These are phyloP conservation scores for Chlorella vulgaris DNA, from an alignment of 139 green algal genomes.

Conservation along the genomic window DNA sequence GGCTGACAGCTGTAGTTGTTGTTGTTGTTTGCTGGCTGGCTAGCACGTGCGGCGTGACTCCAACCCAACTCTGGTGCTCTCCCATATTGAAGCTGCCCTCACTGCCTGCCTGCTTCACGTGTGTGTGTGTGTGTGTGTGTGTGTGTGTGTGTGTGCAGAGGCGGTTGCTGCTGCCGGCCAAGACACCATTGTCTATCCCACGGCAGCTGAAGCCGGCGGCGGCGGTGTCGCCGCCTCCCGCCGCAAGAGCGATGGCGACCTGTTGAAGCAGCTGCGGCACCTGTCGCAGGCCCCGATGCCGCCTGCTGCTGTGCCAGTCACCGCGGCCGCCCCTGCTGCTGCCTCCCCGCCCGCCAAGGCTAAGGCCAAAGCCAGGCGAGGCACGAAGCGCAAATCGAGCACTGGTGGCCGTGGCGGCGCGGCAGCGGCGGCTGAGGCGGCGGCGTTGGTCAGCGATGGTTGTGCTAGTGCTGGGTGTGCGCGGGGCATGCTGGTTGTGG, in stretches of 20 bases:
- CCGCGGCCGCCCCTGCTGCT: background rate
- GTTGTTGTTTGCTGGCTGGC: background rate
- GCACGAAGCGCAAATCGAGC: background rate
- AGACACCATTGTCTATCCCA: constrained; percentile 21
- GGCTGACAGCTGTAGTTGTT: background rate
- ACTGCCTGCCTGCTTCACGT: background rate
- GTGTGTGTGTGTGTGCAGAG: background rate
- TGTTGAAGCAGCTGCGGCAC: constrained; percentile 10
- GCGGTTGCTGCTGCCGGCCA: background rate
- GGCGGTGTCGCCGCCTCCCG: background rate
- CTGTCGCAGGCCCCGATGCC: constrained; percentile 14
- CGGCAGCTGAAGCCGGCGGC: background rate
- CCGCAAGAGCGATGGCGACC: background rate
- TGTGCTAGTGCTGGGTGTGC: too few species aligned
- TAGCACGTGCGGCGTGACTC: background rate
- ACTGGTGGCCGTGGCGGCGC: background rate
- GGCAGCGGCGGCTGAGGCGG: background rate
- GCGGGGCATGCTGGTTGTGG: constrained; percentile 57
- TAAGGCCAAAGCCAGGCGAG: background rate
- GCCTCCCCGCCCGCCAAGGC: background rate
- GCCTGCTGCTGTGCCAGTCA: background rate
- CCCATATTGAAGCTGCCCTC: background rate
- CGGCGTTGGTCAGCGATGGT: too few species aligned
- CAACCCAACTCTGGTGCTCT: background rate
- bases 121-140: too few species aligned